Evolutionary conservation across 208 protist genomes (phyloP), one percentile per base, ranked within the genome.

Genomic region (Acanthamoeba lenticulata): DNA sequence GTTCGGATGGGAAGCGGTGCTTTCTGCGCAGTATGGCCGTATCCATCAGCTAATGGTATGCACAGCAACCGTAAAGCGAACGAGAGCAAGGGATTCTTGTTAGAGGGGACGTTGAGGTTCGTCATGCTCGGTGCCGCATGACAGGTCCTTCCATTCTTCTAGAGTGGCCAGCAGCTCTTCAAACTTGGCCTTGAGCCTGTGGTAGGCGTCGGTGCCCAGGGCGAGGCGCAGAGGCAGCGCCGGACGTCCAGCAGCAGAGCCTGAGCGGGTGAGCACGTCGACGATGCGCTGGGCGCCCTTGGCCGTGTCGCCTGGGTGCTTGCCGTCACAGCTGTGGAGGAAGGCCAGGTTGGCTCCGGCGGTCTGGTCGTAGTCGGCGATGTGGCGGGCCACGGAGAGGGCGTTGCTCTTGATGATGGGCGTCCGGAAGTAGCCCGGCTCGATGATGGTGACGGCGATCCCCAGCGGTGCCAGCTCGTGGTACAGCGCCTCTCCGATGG

Each of bases 341-440:
- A n/a, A n/a, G n/a, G n/a, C n/a, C n/a, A n/a, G n/a, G n/a, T n/a
- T 52, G 42, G 74, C 74, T 13, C 67, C 67, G 13, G 67, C 67
- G 15, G 67, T 77, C 9, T 9, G 67, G 9, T 72, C 90, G 72
- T 93, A 93, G 79, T 93, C 90, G n/a, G 57, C 7, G 45, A 93
- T 38, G 15, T 32, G n/a, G 42, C 40, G 62, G 29, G 52, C 55
- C 2, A 55, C 32, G 36, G 9, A 2, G 4, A 13, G 11, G 67
- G 45, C 72, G 55, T 42, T 62, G 6, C 17, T 5, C n/a, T n/a
- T 57, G 49, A 9, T 9, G 13, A 9, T 9, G 13, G 32, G 6
- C 2, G 91, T 94, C 40, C 91, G 77, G 83, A 94, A 94, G 47
- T 88, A 52, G n/a, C 91, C 91, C 2, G 69, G 91, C 65, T 94